phyloP scores from a whole-genome alignment of 2,329 filamentous ascomycete species.

The Penicillium sp. region DNA sequence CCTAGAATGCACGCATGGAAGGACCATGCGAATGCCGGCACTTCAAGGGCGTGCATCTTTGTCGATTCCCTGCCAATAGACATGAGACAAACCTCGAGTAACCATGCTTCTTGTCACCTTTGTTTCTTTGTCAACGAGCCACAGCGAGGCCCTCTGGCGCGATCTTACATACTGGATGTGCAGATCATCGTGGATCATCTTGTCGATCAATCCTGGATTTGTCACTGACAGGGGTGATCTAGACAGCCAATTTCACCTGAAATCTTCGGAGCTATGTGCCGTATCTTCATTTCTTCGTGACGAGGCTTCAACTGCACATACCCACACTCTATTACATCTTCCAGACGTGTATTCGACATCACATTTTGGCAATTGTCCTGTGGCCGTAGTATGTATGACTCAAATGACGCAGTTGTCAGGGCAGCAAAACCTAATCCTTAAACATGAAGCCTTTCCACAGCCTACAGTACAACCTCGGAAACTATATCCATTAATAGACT shows the following conservation, averaged over 20 bases:
- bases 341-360: too few species aligned
- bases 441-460: too few species aligned
- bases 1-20: background rate
- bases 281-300: background rate
- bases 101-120: background rate
- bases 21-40: background rate
- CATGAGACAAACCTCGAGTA: background rate
- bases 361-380: background rate
- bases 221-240: constrained; percentile 24
- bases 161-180: constrained; percentile 8
- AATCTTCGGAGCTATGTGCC: constrained; percentile 3
- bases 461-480: background rate
- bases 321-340: background rate
- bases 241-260: background rate
- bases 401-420: background rate
- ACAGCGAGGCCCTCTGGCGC: background rate
- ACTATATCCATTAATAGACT: background rate
- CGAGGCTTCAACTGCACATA: background rate
- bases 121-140: background rate
- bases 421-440: background rate
- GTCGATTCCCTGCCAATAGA: background rate
- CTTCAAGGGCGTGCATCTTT: background rate
- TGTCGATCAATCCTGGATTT: constrained; percentile 18
- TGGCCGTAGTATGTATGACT: background rate
- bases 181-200: constrained; percentile 10